phyloP scores from a whole-genome alignment of 768 basidiomycete species.

The Auricularia heimuer region DNA sequence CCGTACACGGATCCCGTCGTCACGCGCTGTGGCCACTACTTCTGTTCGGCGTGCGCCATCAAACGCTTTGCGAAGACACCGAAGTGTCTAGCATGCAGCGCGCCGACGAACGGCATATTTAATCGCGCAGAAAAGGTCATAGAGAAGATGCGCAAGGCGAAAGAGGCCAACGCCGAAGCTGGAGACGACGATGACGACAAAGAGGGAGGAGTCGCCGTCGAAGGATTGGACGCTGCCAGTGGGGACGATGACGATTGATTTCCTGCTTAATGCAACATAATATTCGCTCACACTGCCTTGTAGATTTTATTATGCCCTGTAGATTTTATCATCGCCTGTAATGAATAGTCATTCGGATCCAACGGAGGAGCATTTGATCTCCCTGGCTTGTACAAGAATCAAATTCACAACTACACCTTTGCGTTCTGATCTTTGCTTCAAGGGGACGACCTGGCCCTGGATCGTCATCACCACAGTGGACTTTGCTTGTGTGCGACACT shows the following conservation, averaged over 20 bases:
- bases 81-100: conserved; percentile 90
- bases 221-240: conserved; percentile 25
- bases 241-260: conserved; percentile 28
- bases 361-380: too few species aligned
- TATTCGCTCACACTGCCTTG: too few species aligned
- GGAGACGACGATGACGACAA: conserved; percentile 36
- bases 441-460: too few species aligned
- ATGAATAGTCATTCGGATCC: too few species aligned
- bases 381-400: too few species aligned
- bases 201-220: conserved; percentile 23
- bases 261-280: too few species aligned
- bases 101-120: conserved; percentile 92
- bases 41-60: conserved; percentile 91
- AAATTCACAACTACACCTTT: too few species aligned
- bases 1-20: conserved; percentile 92
- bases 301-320: too few species aligned
- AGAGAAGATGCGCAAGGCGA: conserved; percentile 71
- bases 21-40: conserved; percentile 95
- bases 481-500: too few species aligned
- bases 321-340: too few species aligned
- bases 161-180: conserved; percentile 37
- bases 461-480: too few species aligned
- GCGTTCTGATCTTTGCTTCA: too few species aligned
- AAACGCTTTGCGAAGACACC: conserved; percentile 90
- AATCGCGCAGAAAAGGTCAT: conserved; percentile 91